Evolutionary conservation across 768 basidiomycete species (phyloP).

Genomic region (Plicaturopsis crispa): DNA sequence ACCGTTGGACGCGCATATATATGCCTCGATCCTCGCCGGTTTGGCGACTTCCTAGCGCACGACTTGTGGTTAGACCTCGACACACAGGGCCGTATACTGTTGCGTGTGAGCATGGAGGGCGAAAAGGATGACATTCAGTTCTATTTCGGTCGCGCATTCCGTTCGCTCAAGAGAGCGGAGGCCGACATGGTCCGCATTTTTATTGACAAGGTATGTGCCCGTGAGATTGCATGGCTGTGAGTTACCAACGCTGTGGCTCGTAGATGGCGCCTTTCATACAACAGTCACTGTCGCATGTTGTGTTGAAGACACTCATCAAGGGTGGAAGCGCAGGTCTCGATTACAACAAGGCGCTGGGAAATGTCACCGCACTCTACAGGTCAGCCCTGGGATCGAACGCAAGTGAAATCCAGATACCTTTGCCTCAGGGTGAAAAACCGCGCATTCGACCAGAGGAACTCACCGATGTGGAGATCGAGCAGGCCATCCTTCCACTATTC

Average conservation of each 20-base stretch:
- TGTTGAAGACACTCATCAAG: conserved; percentile 77
- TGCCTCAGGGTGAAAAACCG: conserved; percentile 68
- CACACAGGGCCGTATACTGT: conserved; percentile 72
- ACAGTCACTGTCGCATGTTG: conserved; percentile 70
- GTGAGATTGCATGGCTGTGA: neutral
- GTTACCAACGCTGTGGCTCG: neutral
- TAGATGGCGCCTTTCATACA: conserved; percentile 94
- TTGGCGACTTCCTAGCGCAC: conserved; percentile 83
- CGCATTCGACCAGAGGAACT: conserved; percentile 74
- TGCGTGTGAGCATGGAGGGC: conserved; percentile 96
- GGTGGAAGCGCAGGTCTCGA: conserved; percentile 46
- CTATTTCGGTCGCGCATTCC: conserved; percentile 94
- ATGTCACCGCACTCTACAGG: conserved; percentile 74
- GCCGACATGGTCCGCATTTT: conserved; percentile 94
- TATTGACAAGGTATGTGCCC: conserved; percentile 79
- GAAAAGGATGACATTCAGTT: conserved; percentile 98
- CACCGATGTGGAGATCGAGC: conserved; percentile 90
- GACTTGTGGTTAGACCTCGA: conserved; percentile 92
- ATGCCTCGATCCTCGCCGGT: conserved; percentile 83
- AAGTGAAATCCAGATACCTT: conserved; percentile 70
- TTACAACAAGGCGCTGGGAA: conserved; percentile 86
- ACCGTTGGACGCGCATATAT: conserved; percentile 88
- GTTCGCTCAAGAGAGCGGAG: conserved; percentile 87
- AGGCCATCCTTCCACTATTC: conserved; percentile 84
- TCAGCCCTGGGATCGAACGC: conserved; percentile 62